phyloP scores from a whole-genome alignment of 73 alveolate genomes.

The Paramecium bursaria region DNA sequence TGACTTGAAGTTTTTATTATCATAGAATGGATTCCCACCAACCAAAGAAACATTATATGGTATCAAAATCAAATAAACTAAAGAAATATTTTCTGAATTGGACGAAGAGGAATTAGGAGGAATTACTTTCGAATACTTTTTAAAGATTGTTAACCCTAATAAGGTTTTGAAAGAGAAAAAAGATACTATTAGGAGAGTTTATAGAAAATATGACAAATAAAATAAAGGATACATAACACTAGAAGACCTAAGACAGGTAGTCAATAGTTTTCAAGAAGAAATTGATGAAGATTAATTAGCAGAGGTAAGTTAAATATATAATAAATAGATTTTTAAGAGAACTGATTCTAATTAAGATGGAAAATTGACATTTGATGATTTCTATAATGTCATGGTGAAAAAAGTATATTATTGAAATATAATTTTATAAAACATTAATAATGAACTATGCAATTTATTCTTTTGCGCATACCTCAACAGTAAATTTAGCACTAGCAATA shows the following conservation, averaged over 20 bases:
- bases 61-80: neutral
- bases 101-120: conserved; percentile 64
- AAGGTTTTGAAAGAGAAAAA: conserved; percentile 28
- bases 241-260: conserved; percentile 24
- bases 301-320: conserved; percentile 17
- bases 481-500: too few relatives aligned
- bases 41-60: conserved; percentile 59
- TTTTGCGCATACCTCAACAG: too few relatives aligned
- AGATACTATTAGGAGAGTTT: conserved; percentile 51
- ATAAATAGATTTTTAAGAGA: conserved; percentile 16
- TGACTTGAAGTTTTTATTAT: conserved; percentile 8
- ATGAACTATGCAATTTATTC: too few relatives aligned
- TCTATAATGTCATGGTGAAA: conserved; percentile 53
- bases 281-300: conserved; percentile 50
- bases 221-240: conserved; percentile 43
- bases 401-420: conserved; percentile 54
- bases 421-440: too few relatives aligned
- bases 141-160: neutral
- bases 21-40: conserved; percentile 39
- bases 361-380: conserved; percentile 53
- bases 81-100: conserved; percentile 55
- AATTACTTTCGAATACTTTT: conserved; percentile 51
- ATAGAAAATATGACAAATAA: conserved; percentile 57
- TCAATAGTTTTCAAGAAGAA: conserved; percentile 42
- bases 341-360: conserved; percentile 58